Conservation (phyloP, 305 asterid species). For the Fraxinus xanthoxyloides region DNA sequence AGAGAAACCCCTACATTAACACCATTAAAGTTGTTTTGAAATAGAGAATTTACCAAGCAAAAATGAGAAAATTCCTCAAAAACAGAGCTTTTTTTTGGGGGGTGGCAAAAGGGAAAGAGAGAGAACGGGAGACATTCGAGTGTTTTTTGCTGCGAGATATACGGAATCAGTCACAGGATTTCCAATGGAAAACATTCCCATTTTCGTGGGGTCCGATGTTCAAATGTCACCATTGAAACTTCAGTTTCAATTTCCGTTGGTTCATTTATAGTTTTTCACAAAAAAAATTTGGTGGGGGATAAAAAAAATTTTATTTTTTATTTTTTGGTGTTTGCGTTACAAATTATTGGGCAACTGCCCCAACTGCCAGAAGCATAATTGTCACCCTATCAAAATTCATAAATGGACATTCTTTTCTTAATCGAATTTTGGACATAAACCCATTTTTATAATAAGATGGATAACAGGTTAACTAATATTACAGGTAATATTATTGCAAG, state of each 20-base stretch:
- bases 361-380: background rate
- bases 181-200: constrained; percentile 19
- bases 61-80: constrained; percentile 13
- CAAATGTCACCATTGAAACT: constrained; percentile 32
- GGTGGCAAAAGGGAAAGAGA: constrained; percentile 19
- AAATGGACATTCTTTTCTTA: background rate
- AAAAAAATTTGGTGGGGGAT: background rate
- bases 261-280: background rate
- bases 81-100: constrained; percentile 22
- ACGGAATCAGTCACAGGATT: constrained; percentile 29
- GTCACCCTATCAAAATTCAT: background rate
- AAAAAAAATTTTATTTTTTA: no score
- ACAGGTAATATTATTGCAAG: background rate
- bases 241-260: constrained; percentile 23
- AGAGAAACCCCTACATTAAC: constrained; percentile 27
- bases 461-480: background rate
- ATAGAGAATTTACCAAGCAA: constrained; percentile 1
- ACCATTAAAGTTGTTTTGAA: constrained; percentile 7
- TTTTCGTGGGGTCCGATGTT: constrained; percentile 32
- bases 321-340: background rate
- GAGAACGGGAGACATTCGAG: constrained; percentile 23
- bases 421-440: background rate
- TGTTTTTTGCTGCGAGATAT: constrained; percentile 32
- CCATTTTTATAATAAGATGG: background rate
- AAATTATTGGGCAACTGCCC: constrained; percentile 22